Base-by-base conservation (phyloP, 371 early-diverging fungal species). In the Mucor sp. region DNA sequence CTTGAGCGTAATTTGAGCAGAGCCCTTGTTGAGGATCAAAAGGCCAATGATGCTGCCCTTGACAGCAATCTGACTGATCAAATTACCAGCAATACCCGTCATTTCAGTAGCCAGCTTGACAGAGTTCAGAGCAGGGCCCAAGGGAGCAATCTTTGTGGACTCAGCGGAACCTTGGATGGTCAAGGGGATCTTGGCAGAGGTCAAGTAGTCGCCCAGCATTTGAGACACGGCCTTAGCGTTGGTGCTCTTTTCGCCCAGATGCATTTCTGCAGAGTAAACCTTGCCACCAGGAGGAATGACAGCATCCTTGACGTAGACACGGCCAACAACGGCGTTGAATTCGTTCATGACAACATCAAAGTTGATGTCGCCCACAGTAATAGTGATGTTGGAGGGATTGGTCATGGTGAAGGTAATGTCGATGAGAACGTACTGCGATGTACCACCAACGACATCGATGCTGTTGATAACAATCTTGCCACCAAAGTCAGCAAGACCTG, bases 371-470 rank as follows among this genome's bases (percentile, higher is more conserved):
- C 85, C 86, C 28, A 86, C 69, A 63, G 73, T 80, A 53, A 86
- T 84, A 8, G 86, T 83, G 60, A 87, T 75, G 17, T 76, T 78
- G 17, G 86, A 86, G 6, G 89, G 89, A 44, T 84, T 86, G 71
- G 65, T 74, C 37, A 86, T 67, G 11, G 69, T 64, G 32, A 81
- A 77, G 47, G 70, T 73, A 58, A 79, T 74, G 43, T 78, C 55
- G 60, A 86, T 74, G 47, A 68, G 41, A 44, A 80, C 35, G 14
- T 84, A 74, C 0, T 74, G 69, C 5, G 73, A 44, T 15, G 81
- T 83, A 39, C 79, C 86, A 28, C 86, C 85, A 33, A 65, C 66
- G 23, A 87, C 74, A 15, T 60, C 60, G 35, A 83, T 63, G 55
- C 72, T 70, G 28, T 74, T 37, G 58, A 87, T 82, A 15, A 58